Percentiles rank a stretch among this genome's conserved stretches.
These are phyloP conservation scores for Pontederia paniculata DNA, from an alignment of 176 grass and related monocot genomes.

Conservation along the genomic window DNA sequence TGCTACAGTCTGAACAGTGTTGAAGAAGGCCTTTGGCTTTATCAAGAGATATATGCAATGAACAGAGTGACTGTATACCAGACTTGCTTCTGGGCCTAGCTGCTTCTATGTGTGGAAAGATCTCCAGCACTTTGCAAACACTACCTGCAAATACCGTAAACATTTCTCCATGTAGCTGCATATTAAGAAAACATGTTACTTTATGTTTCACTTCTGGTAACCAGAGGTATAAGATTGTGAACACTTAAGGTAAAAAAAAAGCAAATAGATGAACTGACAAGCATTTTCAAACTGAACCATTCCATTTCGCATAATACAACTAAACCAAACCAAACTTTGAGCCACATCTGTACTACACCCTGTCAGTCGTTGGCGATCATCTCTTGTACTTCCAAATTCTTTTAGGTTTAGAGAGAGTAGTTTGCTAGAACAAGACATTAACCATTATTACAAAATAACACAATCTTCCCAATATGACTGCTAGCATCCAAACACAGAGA, in stretches of 20 bases:
- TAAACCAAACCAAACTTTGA: too few species aligned
- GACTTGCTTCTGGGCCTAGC: conserved; percentile 93
- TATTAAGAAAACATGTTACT: not conserved
- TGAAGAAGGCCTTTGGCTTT: conserved; percentile 80
- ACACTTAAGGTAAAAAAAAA: not conserved
- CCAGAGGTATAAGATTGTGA: not conserved
- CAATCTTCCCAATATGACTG: too few species aligned
- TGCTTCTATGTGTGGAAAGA: conserved; percentile 90
- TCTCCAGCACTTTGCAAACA: conserved; percentile 61
- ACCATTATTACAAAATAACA: too few species aligned
- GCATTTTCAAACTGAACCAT: too few species aligned
- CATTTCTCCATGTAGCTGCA: conserved; percentile 77
- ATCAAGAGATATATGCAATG: conserved; percentile 83
- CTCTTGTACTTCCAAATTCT: too few species aligned
- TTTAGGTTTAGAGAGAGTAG: too few species aligned
- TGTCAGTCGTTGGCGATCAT: too few species aligned
- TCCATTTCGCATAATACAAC: too few species aligned
- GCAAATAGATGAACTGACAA: not conserved
- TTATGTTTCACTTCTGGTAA: conserved; percentile 11
- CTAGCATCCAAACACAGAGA: too few species aligned
- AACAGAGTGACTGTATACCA: conserved; percentile 83
- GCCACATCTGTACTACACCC: too few species aligned
- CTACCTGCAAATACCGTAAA: conserved; percentile 49
- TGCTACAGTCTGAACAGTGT: conserved; percentile 87
- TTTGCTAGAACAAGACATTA: too few species aligned